A percentile compares a stretch with the other conserved stretches of the same genome.
phyloP scores from a whole-genome alignment of 1,139 yeast species.

The Waltiozyma solani region DNA sequence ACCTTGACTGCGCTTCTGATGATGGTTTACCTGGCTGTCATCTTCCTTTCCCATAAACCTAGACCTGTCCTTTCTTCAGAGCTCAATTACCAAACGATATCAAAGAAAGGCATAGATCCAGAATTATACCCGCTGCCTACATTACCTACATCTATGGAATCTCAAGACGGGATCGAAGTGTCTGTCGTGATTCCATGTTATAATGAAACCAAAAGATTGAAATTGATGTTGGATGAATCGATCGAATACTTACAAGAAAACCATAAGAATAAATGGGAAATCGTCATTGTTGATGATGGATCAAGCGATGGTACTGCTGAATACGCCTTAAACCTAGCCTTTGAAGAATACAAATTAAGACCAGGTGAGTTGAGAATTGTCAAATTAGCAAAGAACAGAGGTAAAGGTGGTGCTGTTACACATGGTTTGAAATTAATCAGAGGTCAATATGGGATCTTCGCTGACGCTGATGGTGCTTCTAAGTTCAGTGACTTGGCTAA shows the following conservation, averaged over 20 bases:
- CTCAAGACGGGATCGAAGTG: constrained; percentile 32
- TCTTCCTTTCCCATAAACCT: constrained; percentile 36
- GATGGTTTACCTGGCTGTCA: constrained; percentile 10
- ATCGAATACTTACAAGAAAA: constrained; percentile 39
- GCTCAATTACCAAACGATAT: constrained; percentile 24
- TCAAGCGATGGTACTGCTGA: constrained; percentile 72
- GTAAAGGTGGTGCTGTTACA: constrained; percentile 97
- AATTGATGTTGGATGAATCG: constrained; percentile 70
- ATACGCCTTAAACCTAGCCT: constrained; percentile 62
- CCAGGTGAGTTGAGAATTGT: constrained; percentile 65
- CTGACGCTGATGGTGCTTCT: constrained; percentile 98
- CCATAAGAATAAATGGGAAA: constrained; percentile 47
- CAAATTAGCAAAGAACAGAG: constrained; percentile 63
- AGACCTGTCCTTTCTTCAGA: constrained; percentile 31
- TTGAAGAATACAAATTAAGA: constrained; percentile 30
- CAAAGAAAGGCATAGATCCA: constrained; percentile 9
- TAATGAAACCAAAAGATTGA: constrained; percentile 71
- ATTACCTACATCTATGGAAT: constrained; percentile 5
- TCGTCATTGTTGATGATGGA: constrained; percentile 86
- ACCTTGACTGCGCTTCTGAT: background rate
- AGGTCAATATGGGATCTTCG: constrained; percentile 73
- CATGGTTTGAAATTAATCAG: constrained; percentile 78
- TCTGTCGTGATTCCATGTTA: constrained; percentile 87
- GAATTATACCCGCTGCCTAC: constrained; percentile 12
- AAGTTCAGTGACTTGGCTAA: constrained; percentile 59